Conservation (phyloP, 441 rosid genomes). For the Gossypium davidsonii region DNA sequence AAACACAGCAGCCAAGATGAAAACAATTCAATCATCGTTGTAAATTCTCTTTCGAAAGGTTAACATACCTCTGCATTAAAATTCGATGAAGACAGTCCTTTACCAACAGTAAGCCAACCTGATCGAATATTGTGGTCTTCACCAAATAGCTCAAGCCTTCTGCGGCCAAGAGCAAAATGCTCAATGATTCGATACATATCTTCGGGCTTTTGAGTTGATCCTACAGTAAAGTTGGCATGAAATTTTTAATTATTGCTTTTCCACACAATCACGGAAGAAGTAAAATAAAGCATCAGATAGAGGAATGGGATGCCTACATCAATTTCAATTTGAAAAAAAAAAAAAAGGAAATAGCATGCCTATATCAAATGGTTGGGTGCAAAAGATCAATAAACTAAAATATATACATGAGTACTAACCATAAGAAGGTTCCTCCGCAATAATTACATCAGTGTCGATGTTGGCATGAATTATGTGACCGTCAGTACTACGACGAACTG, state of each 20-base stretch:
- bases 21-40: not conserved
- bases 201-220: slow-evolving; percentile 96
- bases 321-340: not conserved
- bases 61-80: slow-evolving; percentile 66
- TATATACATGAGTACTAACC: slow-evolving; percentile 48
- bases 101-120: slow-evolving; percentile 96
- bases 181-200: slow-evolving; percentile 97
- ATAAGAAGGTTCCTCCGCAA: slow-evolving; percentile 95
- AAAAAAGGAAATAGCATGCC: not conserved
- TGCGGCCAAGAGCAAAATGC: slow-evolving; percentile 93
- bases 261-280: not conserved
- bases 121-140: slow-evolving; percentile 94
- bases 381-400: not conserved
- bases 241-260: not conserved
- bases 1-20: not conserved
- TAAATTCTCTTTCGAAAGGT: slow-evolving; percentile 4
- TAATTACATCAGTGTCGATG: slow-evolving; percentile 95
- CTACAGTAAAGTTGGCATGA: slow-evolving; percentile 36
- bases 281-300: not conserved
- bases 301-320: not conserved
- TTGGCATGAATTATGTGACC: slow-evolving; percentile 99
- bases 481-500: slow-evolving; percentile 96
- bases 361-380: not conserved
- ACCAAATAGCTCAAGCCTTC: slow-evolving; percentile 97
- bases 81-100: slow-evolving; percentile 82